Evolutionary conservation across 257 asterid species (phyloP).

Genomic region (Galeopsis tetrahit): DNA sequence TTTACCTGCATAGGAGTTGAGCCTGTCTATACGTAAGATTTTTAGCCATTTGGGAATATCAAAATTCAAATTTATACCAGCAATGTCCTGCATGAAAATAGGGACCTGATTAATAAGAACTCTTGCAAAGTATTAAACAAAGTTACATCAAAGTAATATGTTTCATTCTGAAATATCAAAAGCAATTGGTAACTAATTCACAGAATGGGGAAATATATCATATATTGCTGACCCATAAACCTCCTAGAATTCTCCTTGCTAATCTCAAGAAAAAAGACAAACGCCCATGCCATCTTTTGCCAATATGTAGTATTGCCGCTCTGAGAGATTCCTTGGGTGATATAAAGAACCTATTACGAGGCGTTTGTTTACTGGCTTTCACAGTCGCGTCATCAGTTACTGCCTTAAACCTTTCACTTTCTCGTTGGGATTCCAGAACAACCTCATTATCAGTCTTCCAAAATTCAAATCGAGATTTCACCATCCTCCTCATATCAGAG

Average conservation of each 20-base stretch:
- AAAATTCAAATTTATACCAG: slow-evolving; percentile 90
- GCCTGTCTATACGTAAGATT: slow-evolving; percentile 71
- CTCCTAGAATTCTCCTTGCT: slow-evolving; percentile 76
- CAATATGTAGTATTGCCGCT: slow-evolving; percentile 70
- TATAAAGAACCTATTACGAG: slow-evolving; percentile 57
- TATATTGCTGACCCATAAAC: slow-evolving; percentile 79
- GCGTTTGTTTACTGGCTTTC: slow-evolving; percentile 60
- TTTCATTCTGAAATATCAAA: slow-evolving; percentile 21
- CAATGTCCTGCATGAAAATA: slow-evolving; percentile 68
- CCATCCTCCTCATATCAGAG: slow-evolving; percentile 50
- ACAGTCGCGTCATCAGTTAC: slow-evolving; percentile 47
- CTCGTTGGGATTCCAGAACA: slow-evolving; percentile 59
- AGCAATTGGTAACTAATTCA: slow-evolving; percentile 28
- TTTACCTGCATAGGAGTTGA: slow-evolving; percentile 86
- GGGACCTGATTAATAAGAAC: slow-evolving; percentile 17
- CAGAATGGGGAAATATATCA: slow-evolving; percentile 22
- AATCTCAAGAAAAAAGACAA: slow-evolving; percentile 71
- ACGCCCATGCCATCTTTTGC: slow-evolving; percentile 91
- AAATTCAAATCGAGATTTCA: slow-evolving; percentile 49
- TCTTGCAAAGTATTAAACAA: slow-evolving; percentile 22
- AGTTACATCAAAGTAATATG: background rate
- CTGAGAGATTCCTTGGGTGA: slow-evolving; percentile 87
- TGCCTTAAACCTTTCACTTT: slow-evolving; percentile 51
- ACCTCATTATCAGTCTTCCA: slow-evolving; percentile 53
- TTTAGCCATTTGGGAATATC: slow-evolving; percentile 87